Base-by-base conservation (phyloP, 2,329 filamentous ascomycete genomes). In the Phialemoniopsis sp. region DNA sequence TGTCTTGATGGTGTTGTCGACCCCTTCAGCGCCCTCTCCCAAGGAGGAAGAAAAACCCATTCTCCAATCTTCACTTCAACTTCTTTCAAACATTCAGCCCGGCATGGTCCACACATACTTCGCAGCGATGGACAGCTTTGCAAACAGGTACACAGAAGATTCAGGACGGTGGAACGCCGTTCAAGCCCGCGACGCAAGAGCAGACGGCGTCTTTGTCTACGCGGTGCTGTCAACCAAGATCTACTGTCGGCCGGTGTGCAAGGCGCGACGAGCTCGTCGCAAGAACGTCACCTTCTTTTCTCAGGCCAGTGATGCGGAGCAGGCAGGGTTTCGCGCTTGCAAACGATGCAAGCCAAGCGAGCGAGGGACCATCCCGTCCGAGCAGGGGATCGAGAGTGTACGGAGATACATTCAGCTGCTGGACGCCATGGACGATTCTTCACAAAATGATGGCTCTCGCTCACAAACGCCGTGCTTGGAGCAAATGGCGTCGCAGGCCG, bases 221-320 rank as follows among this genome's bases (percentile, higher is more conserved):
- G 66, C 47, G 36, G 67, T 70, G 5, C 55, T 55, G 37, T 66
- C 67, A 1, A 70, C 67, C n/a, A 58, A 60, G 44, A 64, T 71
- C 42, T 83, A 78, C 58, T 83, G 80, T 54, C 70, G 78, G 2
- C 78, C 79, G 2, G 76, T 69, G 15, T 84, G 80, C 53, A 71
- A 73, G 13, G 76, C 76, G 3, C 70, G 80, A 0, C 69, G 82
- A 12, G 77, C 80, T 2, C 70, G 78, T 3, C 70, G 78, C 34
- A 72, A 76, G 36, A 84, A 84, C 36, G 69, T 82, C 4, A 55
- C 58, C 2, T 84, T 81, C 57, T 79, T 69, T 56, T 53, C 66
- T 13, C 66, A 59, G 0, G 51, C 64, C 0, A 43, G 52, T 1
- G 62, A 70, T 21, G 80, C 80, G 2, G 57, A 59, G 32, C 46